Base-by-base conservation (phyloP, 371 early-diverging fungal species). In the Mortierella sp. region DNA sequence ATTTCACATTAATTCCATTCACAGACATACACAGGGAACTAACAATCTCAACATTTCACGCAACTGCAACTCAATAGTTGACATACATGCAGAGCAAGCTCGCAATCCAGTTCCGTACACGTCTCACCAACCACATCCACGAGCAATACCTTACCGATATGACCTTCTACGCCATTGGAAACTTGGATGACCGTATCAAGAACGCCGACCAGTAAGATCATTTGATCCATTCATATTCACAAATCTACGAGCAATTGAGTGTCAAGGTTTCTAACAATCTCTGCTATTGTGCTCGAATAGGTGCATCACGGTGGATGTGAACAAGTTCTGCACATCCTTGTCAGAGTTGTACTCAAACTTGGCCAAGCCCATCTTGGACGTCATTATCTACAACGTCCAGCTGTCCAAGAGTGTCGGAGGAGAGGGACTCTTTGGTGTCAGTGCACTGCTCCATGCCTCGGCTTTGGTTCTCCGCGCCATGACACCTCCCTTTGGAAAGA, bases 401-500 rank as follows among this genome's bases (percentile, higher is more conserved):
- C 89, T 97, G 50, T 88, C 94, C 58, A 92, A 94, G 58, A 95
- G 93, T 54, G 95, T 97, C 31, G 97, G 96, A 34, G 92, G 93
- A 48, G 94, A 92, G 76, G 95, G 94, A 47, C 94, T 97, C 10
- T 90, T 95, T 70, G 75, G 90, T 48, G 89, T 92, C 28, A 92
- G 92, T 72, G 89, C 96, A 70, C 90, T 96, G 70, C 91, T 93
- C 50, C 94, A 96, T 79, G 82, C 95, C 72, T 93, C 97, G 0
- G 95, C 95, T 3, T 77, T 91, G 9, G 87, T 95, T 24, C 90
- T 97, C 88, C 93, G 97, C 34, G 92, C 92, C 9, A 90, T 96
- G 80, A 96, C 97, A 9, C 98, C 98, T 9, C 94, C 97, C 0
- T 97, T 98, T 81, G 98, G 98, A 80, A 95, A 93, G 78, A 93